phyloP scores from a whole-genome alignment of 805 yeast species.

The Hanseniaspora thailandica region DNA sequence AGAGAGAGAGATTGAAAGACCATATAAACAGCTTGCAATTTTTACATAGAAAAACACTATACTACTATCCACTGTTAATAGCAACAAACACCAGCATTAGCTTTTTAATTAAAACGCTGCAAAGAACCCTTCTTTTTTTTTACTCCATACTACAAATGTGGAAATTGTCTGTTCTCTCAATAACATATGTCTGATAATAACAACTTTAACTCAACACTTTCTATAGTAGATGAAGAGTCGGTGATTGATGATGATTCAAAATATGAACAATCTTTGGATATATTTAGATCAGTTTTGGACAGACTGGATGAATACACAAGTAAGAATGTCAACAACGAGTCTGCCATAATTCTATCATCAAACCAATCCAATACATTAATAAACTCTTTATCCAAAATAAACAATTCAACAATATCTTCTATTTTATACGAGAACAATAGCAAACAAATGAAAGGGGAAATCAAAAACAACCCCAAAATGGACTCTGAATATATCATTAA shows the following conservation, averaged over 20 bases:
- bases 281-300: constrained; percentile 8
- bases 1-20: too few relatives aligned
- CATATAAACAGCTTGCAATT: too few relatives aligned
- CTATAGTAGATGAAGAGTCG: not conserved
- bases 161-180: not conserved
- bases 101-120: too few relatives aligned
- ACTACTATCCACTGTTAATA: too few relatives aligned
- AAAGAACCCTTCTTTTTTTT: not conserved
- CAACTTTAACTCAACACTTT: not conserved
- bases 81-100: too few relatives aligned
- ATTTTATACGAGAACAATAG: not conserved
- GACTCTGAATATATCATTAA: constrained; percentile 12
- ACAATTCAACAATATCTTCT: constrained; percentile 11
- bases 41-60: too few relatives aligned
- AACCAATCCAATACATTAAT: constrained; percentile 9
- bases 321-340: not conserved
- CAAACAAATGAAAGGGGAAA: not conserved
- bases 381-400: constrained; percentile 7
- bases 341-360: constrained; percentile 1
- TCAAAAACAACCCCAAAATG: constrained; percentile 2
- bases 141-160: not conserved
- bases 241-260: not conserved
- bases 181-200: not conserved
- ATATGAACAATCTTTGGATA: constrained; percentile 2
- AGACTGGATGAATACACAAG: constrained; percentile 12